Conservation (phyloP, 768 basidiomycete species). For the Cystoderma amianthinum region DNA sequence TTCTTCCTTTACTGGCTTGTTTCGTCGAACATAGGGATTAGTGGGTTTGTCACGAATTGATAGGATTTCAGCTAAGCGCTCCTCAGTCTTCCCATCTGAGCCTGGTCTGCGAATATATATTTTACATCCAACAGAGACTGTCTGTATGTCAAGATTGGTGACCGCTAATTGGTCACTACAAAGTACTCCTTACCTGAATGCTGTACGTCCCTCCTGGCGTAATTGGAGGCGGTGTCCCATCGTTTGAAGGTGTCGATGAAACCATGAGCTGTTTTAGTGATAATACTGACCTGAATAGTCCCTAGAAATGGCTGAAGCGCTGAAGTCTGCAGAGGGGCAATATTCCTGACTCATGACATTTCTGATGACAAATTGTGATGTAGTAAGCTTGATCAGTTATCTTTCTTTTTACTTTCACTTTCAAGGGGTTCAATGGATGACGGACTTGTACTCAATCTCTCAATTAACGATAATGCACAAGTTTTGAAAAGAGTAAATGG, state of each 20-base stretch:
- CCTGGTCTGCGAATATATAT: slow-evolving; percentile 83
- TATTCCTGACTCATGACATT: background rate
- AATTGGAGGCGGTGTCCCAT: slow-evolving; percentile 54
- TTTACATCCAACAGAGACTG: slow-evolving; percentile 90
- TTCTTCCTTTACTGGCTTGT: slow-evolving; percentile 34
- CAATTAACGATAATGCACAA: too few relatives aligned
- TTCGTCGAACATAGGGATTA: slow-evolving; percentile 49
- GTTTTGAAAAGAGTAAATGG: too few relatives aligned
- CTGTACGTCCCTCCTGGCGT: slow-evolving; percentile 71
- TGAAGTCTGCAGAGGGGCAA: too few relatives aligned
- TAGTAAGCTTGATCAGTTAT: too few relatives aligned
- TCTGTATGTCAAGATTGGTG: slow-evolving; percentile 39
- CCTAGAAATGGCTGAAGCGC: too few relatives aligned
- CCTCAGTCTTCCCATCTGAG: slow-evolving; percentile 70
- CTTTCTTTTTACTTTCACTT: slow-evolving; percentile 1
- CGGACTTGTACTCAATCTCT: slow-evolving; percentile 70
- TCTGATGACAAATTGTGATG: slow-evolving; percentile 6
- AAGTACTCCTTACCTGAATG: slow-evolving; percentile 55
- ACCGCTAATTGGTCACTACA: slow-evolving; percentile 7
- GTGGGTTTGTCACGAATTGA: slow-evolving; percentile 86
- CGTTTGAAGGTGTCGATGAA: slow-evolving; percentile 31
- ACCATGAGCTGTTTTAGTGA: too few relatives aligned
- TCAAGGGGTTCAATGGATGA: slow-evolving; percentile 47
- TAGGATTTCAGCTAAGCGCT: slow-evolving; percentile 92
- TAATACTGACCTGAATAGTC: too few relatives aligned